Evolutionary conservation across 257 asterid genomes (phyloP).

Genomic region (Solanum lignicaule): DNA sequence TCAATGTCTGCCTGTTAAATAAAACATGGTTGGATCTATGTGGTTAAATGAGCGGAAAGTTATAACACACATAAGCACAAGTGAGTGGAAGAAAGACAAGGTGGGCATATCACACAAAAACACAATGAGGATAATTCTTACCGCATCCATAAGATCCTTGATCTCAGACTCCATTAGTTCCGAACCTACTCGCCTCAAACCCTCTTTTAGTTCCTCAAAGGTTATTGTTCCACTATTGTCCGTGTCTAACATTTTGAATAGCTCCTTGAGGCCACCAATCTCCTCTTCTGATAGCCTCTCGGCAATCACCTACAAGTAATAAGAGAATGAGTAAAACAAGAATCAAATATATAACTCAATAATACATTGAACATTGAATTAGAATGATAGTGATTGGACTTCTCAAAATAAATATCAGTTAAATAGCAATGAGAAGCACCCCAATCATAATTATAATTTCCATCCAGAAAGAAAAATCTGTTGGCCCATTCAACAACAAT

Average conservation of each 20-base stretch:
- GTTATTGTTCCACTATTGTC: conserved; percentile 90
- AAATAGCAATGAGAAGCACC: neutral
- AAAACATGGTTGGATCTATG: neutral
- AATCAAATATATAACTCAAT: neutral
- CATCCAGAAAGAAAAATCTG: neutral
- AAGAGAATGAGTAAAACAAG: neutral
- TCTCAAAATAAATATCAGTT: neutral
- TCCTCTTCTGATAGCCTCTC: conserved; percentile 92
- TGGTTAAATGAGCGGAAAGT: neutral
- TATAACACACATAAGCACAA: neutral
- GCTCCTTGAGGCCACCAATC: conserved; percentile 83
- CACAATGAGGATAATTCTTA: conserved; percentile 12
- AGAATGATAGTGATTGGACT: neutral
- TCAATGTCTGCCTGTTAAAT: conserved; percentile 76
- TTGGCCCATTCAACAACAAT: neutral
- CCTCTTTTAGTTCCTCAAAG: conserved; percentile 88
- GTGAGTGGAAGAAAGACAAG: neutral
- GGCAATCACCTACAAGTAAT: conserved; percentile 58
- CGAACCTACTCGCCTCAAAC: conserved; percentile 76
- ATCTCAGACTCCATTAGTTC: conserved; percentile 94
- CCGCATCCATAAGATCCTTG: conserved; percentile 85
- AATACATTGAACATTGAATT: neutral
- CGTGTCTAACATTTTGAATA: conserved; percentile 88
- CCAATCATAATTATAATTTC: neutral
- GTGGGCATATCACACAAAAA: neutral